A percentile compares a stretch with the other conserved stretches of the same genome.
phyloP scores from a whole-genome alignment of 176 grass and related monocot genomes.

The Panicum miliaceum region DNA sequence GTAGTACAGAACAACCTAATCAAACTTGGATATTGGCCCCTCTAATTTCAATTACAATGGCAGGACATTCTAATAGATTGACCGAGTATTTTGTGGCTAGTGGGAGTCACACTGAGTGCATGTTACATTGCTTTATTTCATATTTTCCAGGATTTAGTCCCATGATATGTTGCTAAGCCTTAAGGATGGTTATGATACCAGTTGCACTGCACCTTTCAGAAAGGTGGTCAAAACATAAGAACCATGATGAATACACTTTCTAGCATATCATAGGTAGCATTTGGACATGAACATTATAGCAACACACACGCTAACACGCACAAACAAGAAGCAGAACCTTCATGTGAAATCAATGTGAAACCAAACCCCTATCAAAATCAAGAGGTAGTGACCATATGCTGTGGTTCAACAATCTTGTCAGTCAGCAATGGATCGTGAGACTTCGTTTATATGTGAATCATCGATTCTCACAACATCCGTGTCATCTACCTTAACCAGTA shows the following conservation, averaged over 20 bases:
- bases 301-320: not conserved
- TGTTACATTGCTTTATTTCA: not conserved
- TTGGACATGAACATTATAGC: constrained; percentile 20
- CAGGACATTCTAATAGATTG: constrained; percentile 14
- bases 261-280: not conserved
- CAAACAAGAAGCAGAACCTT: not conserved
- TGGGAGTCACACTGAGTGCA: not conserved
- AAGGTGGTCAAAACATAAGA: constrained; percentile 32
- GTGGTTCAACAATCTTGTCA: not conserved
- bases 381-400: not conserved
- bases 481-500: not conserved
- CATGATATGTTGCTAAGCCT: not conserved
- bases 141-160: not conserved
- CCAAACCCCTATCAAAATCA: not conserved
- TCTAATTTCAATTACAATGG: not conserved
- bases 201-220: not conserved
- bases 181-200: constrained; percentile 1
- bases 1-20: not conserved
- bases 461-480: not conserved
- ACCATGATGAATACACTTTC: not conserved
- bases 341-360: constrained; percentile 18
- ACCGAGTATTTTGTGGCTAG: not conserved
- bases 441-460: not conserved
- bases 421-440: not conserved
- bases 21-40: not conserved